Base-by-base conservation (phyloP, 129 eudicot species). In the Daucus carota region DNA sequence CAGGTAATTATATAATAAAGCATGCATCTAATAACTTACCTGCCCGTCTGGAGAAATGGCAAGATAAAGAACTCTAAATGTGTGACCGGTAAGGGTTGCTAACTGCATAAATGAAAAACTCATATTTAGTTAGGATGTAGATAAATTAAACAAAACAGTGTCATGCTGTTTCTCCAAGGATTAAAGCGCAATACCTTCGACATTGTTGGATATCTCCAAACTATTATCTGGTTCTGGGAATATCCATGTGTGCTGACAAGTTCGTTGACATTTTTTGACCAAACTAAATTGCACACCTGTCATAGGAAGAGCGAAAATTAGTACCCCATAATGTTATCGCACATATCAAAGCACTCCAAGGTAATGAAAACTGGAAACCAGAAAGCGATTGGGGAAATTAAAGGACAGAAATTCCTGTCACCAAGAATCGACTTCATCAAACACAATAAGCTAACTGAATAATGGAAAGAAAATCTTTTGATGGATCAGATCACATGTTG, bases 211-310 rank as follows among this genome's bases (percentile, higher is more conserved):
- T 94, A 94, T 86, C 80, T 94, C 99, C 99, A 94, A 48, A 94
- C 99, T 73, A 94, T 86, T 44, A 94, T 91, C 81, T 94, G 99
- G 83, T 94, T 94, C 75, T 94, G 99, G 54, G 99, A 94, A 86
- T 94, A 94, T 47, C 99, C 99, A 74, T 94, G 99, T 75, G 99
- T 94, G 88, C 99, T 94, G 80, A 94, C 99, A 44, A 94, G 97
- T 82, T 94, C 99, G 73, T 94, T 94, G 45, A 91, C 99, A 86
- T 94, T 94, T 83, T 91, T 91, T 14, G 99, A 91, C 99, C 99
- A 94, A 38, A 81, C 99, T 76, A 94, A 96, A 89, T 94, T 94
- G 87, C 99, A 94, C 47, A 94, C 99, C 99, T 94, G 87, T 42
- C 67, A 70, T 43, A 34, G 29, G 48, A 32, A 57, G 38, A 60